Conservation (phyloP, 371 early-diverging fungal genomes). For the Mucor plumbeus region DNA sequence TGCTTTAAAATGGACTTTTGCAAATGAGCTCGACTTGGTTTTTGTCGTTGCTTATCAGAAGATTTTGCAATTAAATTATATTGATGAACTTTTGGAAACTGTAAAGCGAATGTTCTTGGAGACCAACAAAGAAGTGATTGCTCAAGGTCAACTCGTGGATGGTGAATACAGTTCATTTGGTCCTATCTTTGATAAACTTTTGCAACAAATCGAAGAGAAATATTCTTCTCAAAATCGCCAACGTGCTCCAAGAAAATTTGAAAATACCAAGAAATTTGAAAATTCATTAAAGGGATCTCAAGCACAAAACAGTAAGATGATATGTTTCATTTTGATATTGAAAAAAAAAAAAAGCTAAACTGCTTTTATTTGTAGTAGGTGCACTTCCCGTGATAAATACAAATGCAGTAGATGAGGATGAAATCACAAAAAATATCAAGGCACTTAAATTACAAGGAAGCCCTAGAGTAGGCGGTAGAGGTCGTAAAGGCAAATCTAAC, state of each 20-base stretch:
- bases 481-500: constrained; percentile 33
- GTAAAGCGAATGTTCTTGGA: constrained; percentile 58
- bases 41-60: constrained; percentile 95
- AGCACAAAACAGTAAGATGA: constrained; percentile 52
- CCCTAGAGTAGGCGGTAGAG: constrained; percentile 38
- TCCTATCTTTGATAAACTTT: constrained; percentile 44
- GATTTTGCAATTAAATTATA: constrained; percentile 82
- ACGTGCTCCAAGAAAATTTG: constrained; percentile 79
- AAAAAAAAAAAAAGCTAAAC: neutral
- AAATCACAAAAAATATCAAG: constrained; percentile 66
- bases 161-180: constrained; percentile 44
- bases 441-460: constrained; percentile 48
- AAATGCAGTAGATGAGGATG: constrained; percentile 59
- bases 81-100: constrained; percentile 83
- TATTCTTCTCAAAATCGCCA: constrained; percentile 46
- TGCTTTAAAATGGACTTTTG: constrained; percentile 83
- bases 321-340: neutral
- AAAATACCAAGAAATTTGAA: constrained; percentile 83
- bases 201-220: constrained; percentile 52
- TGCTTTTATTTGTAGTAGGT: constrained; percentile 9
- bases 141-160: constrained; percentile 21
- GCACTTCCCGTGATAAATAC: constrained; percentile 23
- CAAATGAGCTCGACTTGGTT: constrained; percentile 85
- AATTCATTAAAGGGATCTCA: constrained; percentile 76
- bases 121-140: constrained; percentile 25